A percentile compares a stretch with the other conserved stretches of the same genome.
These are phyloP conservation scores for Metarhizium sp. DNA, from an alignment of 2,329 filamentous ascomycete species.

Conservation along the genomic window DNA sequence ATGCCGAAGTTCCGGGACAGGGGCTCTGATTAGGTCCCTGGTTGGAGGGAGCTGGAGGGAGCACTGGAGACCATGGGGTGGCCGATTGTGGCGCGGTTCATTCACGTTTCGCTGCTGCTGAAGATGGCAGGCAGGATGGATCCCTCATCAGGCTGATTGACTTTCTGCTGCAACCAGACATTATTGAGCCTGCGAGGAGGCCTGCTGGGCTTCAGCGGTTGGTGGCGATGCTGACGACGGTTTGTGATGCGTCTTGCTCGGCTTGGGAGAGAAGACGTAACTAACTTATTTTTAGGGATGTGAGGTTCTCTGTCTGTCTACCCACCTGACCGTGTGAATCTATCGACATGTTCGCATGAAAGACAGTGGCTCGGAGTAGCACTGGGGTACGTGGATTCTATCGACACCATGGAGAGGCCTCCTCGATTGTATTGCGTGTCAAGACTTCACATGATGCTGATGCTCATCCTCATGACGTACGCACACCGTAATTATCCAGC, in stretches of 20 bases:
- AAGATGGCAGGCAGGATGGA: background rate
- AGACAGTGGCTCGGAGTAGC: no score
- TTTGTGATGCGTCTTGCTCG: background rate
- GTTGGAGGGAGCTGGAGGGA: background rate
- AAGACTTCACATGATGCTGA: no score
- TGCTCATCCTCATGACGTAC: no score
- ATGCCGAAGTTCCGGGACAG: slow-evolving; percentile 8
- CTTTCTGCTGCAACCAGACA: no score
- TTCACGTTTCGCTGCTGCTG: background rate
- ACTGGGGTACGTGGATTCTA: no score
- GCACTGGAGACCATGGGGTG: background rate
- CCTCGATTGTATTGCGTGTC: no score
- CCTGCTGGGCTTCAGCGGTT: background rate
- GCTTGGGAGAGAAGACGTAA: background rate
- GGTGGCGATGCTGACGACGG: background rate
- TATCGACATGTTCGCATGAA: no score
- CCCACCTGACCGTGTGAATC: background rate
- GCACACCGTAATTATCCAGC: no score
- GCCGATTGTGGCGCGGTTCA: slow-evolving; percentile 1
- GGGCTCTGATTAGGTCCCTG: slow-evolving; percentile 1
- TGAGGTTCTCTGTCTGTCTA: background rate
- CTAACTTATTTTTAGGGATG: no score
- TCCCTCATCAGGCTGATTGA: no score
- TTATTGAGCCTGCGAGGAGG: no score
- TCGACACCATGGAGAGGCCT: no score